These are phyloP conservation scores for Aethionema arabicum DNA, from an alignment of 345 rosid genomes.

Conservation along the genomic window DNA sequence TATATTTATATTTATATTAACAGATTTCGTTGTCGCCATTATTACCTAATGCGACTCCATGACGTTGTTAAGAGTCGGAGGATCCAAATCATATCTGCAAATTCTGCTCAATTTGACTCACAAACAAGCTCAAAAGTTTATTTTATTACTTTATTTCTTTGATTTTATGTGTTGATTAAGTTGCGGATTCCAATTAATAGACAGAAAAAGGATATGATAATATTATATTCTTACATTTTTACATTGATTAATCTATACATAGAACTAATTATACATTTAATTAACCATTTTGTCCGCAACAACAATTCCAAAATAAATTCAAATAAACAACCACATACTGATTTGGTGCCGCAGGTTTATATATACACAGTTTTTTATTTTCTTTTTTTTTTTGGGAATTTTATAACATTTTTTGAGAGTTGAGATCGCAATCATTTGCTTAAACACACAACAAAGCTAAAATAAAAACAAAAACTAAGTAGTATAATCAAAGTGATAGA, in stretches of 20 bases:
- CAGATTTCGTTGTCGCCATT: conserved; percentile 1
- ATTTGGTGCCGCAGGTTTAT: conserved; percentile 6
- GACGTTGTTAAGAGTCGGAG: conserved; percentile 19
- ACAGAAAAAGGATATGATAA: conserved; percentile 16
- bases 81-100: background rate
- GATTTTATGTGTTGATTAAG: conserved; percentile 18
- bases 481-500: background rate
- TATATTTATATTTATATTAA: background rate
- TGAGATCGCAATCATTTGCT: conserved; percentile 5
- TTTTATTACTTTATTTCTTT: background rate
- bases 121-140: conserved; percentile 8
- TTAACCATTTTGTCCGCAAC: background rate
- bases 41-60: conserved; percentile 12
- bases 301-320: conserved; percentile 6
- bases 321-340: conserved; percentile 7
- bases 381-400: background rate
- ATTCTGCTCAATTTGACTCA: conserved; percentile 15
- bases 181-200: conserved; percentile 8
- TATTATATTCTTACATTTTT: conserved; percentile 14
- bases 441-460: background rate
- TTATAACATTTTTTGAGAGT: background rate
- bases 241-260: background rate
- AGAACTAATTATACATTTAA: background rate
- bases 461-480: too few species aligned
- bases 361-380: background rate